Conservation (phyloP, 176 grass and related monocot species). For the sorghum (Sorghum bicolor) region DNA sequence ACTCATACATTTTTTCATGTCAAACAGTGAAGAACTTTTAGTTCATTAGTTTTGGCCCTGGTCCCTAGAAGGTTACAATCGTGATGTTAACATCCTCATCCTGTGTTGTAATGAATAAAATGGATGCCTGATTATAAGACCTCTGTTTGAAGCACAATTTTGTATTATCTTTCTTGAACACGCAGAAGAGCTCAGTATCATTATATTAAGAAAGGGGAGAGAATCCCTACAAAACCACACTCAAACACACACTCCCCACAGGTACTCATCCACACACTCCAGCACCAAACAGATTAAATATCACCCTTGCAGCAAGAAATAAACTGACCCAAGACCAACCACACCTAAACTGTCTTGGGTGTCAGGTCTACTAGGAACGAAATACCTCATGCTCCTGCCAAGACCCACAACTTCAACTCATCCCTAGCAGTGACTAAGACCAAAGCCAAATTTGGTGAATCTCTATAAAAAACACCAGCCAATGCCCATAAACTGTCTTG, state of each 20-base stretch:
- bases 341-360: background rate
- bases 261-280: background rate
- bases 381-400: background rate
- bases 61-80: background rate
- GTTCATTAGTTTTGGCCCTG: background rate
- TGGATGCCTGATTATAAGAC: background rate
- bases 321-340: background rate
- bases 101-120: slow-evolving; percentile 19
- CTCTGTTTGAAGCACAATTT: background rate
- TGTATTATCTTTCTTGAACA: background rate
- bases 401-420: background rate
- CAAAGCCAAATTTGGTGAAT: background rate
- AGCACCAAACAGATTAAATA: background rate
- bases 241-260: background rate
- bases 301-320: background rate
- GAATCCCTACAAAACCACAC: background rate
- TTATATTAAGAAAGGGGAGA: background rate
- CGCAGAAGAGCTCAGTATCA: background rate
- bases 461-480: background rate
- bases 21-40: slow-evolving; percentile 1
- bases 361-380: background rate
- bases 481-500: background rate
- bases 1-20: background rate
- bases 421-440: background rate
- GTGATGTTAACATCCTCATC: background rate